Evolutionary conservation across 139 green algal species (phyloP), one percentile per base, ranked within the genome.

Genomic region (Chlorella sp.): DNA sequence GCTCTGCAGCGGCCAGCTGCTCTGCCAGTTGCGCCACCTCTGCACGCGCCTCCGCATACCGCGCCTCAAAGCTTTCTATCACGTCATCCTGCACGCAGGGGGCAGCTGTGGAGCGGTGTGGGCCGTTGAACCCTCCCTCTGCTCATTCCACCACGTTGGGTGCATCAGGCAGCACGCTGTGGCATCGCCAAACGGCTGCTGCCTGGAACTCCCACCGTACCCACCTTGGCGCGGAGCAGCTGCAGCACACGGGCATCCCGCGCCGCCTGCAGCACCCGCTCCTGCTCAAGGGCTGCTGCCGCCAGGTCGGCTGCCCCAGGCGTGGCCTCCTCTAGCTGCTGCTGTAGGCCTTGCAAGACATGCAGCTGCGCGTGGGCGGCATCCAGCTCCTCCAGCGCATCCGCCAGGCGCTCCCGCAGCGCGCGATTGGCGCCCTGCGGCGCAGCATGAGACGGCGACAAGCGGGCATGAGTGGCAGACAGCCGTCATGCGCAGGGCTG

Each of bases 141-240:
- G 34, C 20, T 47, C n/a, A n/a, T n/a, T n/a, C n/a, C n/a, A n/a
- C n/a, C n/a, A n/a, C n/a, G n/a, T n/a, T n/a, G n/a, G n/a, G n/a
- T n/a, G n/a, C n/a, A n/a, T n/a, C n/a, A n/a, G n/a, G n/a, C n/a
- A n/a, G n/a, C n/a, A n/a, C n/a, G n/a, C n/a, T n/a, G n/a, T n/a
- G n/a, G n/a, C n/a, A n/a, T n/a, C n/a, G n/a, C n/a, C n/a, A n/a
- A n/a, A n/a, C n/a, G n/a, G n/a, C n/a, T n/a, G n/a, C n/a, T n/a
- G n/a, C n/a, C n/a, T n/a, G n/a, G n/a, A n/a, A n/a, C n/a, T n/a
- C n/a, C n/a, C n/a, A n/a, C n/a, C n/a, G n/a, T n/a, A n/a, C n/a
- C n/a, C n/a, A n/a, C 88, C 88, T 91, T 91, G 51, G 72, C 80
- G 25, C 78, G 71, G 18, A 92, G 80, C 81, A 92, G 72, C 81